Evolutionary conservation across 192 early-diverging fungal species (phyloP), one percentile per base, ranked within the genome.

Genomic region (Backusella circina): DNA sequence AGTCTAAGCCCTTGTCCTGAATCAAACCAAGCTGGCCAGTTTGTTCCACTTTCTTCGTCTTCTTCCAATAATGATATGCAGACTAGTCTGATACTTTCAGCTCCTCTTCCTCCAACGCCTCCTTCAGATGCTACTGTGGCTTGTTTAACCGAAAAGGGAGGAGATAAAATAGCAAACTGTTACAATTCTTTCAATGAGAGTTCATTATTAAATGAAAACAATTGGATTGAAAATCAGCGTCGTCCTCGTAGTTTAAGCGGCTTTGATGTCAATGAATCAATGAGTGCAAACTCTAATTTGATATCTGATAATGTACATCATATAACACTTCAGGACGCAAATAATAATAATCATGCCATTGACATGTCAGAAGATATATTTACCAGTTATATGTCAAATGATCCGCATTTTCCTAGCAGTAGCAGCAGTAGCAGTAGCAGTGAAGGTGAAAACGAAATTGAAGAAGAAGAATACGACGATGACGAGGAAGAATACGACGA

Each of bases 1-100:
- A 73, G 21, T 39, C 32, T 65, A 36, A 73, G 31, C 35, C 61
- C 61, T 54, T 64, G 57, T 73, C 54, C 28, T 54, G 57, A 73
- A 32, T 64, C 61, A 38, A 73, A 73, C 35, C 57, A 65, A 36
- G 32, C 18, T 38, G 37, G 33, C 6, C 30, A 37, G 16, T 38
- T 39, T 68, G 67, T 37, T 36, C 67, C 37, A 35, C 21, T 38
- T 36, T 68, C 33, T 26, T 23, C 37, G n/a, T 12, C 26, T 36
- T 68, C 33, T 26, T 23, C 36, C 16, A 23, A 13, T 10, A 9
- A 68, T 38, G 33, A 37, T 9, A 23, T 68, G 67, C 67, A 61
- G 13, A 61, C 10, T 28, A 61, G 10, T 61, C 10, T 26, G 10
- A 28, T 61, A 26, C 10, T 61, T 10, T 61, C 54, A 10, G 54